These are phyloP conservation scores for Mycena vulgaris DNA, from an alignment of 768 basidiomycete genomes.

Conservation along the genomic window DNA sequence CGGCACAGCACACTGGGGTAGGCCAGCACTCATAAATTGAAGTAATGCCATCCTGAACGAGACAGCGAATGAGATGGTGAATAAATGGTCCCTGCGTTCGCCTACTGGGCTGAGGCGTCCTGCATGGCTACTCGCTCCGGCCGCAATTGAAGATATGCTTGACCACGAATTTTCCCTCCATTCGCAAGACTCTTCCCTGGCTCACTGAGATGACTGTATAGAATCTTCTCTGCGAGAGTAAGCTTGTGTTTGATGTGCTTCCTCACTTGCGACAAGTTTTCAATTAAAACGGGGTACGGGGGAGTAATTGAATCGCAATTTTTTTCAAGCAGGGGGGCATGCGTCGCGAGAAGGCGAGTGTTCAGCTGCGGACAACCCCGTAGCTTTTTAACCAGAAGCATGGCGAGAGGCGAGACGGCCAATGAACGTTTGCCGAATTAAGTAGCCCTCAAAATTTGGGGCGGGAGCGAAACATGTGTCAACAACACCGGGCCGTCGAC, in stretches of 20 bases:
- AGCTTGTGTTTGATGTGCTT: slow-evolving; percentile 83
- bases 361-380: not conserved
- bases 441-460: no score
- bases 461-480: no score
- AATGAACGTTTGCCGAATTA: not conserved
- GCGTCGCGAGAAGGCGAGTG: slow-evolving; percentile 52
- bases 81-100: slow-evolving; percentile 31
- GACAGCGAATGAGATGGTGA: slow-evolving; percentile 28
- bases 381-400: slow-evolving; percentile 19
- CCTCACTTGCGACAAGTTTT: slow-evolving; percentile 80
- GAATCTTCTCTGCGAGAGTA: slow-evolving; percentile 97
- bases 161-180: slow-evolving; percentile 82
- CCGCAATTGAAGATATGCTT: slow-evolving; percentile 89
- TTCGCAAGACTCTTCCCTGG: slow-evolving; percentile 79
- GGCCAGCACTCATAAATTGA: slow-evolving; percentile 98
- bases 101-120: slow-evolving; percentile 92
- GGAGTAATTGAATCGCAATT: slow-evolving; percentile 81
- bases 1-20: slow-evolving; percentile 87
- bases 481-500: no score
- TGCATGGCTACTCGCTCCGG: slow-evolving; percentile 99
- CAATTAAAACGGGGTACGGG: slow-evolving; percentile 80
- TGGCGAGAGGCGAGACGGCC: not conserved
- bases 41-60: slow-evolving; percentile 85
- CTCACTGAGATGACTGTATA: slow-evolving; percentile 92
- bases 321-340: slow-evolving; percentile 56